These are phyloP conservation scores for Daldinia eschscholtzii DNA, from an alignment of 2,329 filamentous ascomycete genomes.

Conservation along the genomic window DNA sequence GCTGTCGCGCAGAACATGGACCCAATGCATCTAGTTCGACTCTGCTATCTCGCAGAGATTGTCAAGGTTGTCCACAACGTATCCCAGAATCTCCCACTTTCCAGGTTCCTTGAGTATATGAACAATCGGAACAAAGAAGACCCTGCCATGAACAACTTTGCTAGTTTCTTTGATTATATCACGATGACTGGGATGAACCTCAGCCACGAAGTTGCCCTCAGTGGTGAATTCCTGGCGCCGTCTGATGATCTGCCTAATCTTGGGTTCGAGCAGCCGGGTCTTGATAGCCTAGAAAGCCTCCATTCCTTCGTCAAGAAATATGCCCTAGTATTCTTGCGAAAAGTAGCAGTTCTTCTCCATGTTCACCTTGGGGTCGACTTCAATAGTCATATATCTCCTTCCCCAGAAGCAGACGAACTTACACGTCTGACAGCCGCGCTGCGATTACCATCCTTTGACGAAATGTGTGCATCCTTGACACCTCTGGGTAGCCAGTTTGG, in stretches of 20 bases:
- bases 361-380: constrained; percentile 92
- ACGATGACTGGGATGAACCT: constrained; percentile 60
- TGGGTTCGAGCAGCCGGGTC: constrained; percentile 67
- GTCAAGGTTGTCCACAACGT: constrained; percentile 80
- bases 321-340: constrained; percentile 89
- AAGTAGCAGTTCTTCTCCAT: constrained; percentile 84
- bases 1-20: constrained; percentile 77
- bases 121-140: constrained; percentile 59
- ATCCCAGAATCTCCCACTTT: constrained; percentile 65
- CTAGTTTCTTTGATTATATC: constrained; percentile 65
- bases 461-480: constrained; percentile 76
- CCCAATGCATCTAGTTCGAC: constrained; percentile 80
- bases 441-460: constrained; percentile 80
- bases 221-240: neutral
- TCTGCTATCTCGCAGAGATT: constrained; percentile 93
- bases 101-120: constrained; percentile 63
- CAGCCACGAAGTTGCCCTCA: constrained; percentile 43
- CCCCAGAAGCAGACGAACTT: constrained; percentile 79
- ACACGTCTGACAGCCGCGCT: constrained; percentile 83
- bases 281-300: constrained; percentile 67
- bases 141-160: constrained; percentile 66
- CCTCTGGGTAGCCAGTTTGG: constrained; percentile 59
- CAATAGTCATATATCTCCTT: constrained; percentile 73
- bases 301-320: constrained; percentile 80
- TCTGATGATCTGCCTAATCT: constrained; percentile 54